Percentiles rank a stretch among this genome's conserved stretches.
These are phyloP conservation scores for Podosphaera leucotricha DNA, from an alignment of 2,329 filamentous ascomycete genomes.

Conservation along the genomic window DNA sequence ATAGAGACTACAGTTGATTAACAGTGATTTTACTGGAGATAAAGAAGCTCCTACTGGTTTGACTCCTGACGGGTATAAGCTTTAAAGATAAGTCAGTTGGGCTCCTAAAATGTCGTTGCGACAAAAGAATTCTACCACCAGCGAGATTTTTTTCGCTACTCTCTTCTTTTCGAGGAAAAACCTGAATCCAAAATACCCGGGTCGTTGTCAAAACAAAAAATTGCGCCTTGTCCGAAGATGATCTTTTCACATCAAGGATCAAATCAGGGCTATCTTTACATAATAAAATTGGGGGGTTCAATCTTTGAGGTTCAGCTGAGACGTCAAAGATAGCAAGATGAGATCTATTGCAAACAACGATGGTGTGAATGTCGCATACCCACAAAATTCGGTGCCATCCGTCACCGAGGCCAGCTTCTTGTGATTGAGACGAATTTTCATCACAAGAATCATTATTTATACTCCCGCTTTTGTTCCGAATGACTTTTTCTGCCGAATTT, in stretches of 20 bases:
- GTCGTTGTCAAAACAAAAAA: slow-evolving; percentile 29
- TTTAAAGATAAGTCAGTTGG: slow-evolving; percentile 18
- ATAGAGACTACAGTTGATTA: slow-evolving; percentile 8
- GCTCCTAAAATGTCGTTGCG: slow-evolving; percentile 22
- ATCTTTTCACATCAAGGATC: slow-evolving; percentile 33
- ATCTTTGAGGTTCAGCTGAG: slow-evolving; percentile 5
- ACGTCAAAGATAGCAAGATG: slow-evolving; percentile 14
- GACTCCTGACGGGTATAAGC: slow-evolving; percentile 16
- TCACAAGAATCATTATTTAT: slow-evolving; percentile 8
- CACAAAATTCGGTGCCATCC: slow-evolving; percentile 27
- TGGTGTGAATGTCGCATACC: slow-evolving; percentile 21
- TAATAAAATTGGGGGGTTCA: slow-evolving; percentile 8
- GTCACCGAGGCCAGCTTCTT: slow-evolving; percentile 6
- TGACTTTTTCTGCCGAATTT: slow-evolving; percentile 2
- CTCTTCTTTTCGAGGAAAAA: slow-evolving; percentile 6
- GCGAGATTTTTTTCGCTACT: slow-evolving; percentile 2
- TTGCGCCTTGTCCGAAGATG: slow-evolving; percentile 23
- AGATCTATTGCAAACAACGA: slow-evolving; percentile 22
- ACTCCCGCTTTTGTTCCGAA: slow-evolving; percentile 8
- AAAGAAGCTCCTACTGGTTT: slow-evolving; percentile 5
- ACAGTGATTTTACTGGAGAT: not conserved
- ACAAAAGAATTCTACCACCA: slow-evolving; percentile 17
- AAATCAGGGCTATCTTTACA: slow-evolving; percentile 15
- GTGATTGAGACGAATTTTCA: slow-evolving; percentile 1
- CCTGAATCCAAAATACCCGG: slow-evolving; percentile 14